phyloP scores from a whole-genome alignment of 495 filamentous ascomycete species.

The Penicillium ochrochloron region DNA sequence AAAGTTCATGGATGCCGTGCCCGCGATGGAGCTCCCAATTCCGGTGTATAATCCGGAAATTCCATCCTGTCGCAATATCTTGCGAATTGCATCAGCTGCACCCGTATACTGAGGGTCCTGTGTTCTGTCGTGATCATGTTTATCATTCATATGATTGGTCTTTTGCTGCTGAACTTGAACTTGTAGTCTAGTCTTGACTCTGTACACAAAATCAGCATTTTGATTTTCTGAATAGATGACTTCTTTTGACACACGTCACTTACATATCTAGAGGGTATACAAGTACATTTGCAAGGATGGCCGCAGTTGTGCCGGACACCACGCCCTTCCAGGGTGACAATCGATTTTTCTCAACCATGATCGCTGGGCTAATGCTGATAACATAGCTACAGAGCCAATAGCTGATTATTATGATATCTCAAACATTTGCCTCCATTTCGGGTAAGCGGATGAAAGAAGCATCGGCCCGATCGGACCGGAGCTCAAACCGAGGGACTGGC shows the following conservation, averaged over 20 bases:
- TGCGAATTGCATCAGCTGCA: slow-evolving; percentile 1
- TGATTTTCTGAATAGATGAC: background rate
- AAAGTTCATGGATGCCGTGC: slow-evolving; percentile 29
- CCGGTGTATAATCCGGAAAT: slow-evolving; percentile 20
- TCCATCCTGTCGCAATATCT: slow-evolving; percentile 22
- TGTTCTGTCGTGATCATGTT: background rate
- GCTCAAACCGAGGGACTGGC: background rate
- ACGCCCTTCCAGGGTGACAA: slow-evolving; percentile 22
- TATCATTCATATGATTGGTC: background rate
- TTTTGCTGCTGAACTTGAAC: slow-evolving; percentile 12
- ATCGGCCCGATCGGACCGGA: slow-evolving; percentile 22
- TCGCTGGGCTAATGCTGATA: background rate
- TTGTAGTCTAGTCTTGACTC: slow-evolving; percentile 24
- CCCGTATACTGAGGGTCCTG: slow-evolving; percentile 6
- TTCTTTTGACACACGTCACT: background rate
- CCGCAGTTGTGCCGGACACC: slow-evolving; percentile 22
- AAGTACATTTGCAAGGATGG: slow-evolving; percentile 21
- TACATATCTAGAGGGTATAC: slow-evolving; percentile 29
- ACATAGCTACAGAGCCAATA: background rate
- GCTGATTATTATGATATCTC: background rate
- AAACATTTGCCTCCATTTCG: background rate
- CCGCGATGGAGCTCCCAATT: slow-evolving; percentile 18
- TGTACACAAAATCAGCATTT: background rate
- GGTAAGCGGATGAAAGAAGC: slow-evolving; percentile 1
- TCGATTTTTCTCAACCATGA: slow-evolving; percentile 16